Conservation (phyloP, 345 rosid genomes). For the Populus euphratica region DNA sequence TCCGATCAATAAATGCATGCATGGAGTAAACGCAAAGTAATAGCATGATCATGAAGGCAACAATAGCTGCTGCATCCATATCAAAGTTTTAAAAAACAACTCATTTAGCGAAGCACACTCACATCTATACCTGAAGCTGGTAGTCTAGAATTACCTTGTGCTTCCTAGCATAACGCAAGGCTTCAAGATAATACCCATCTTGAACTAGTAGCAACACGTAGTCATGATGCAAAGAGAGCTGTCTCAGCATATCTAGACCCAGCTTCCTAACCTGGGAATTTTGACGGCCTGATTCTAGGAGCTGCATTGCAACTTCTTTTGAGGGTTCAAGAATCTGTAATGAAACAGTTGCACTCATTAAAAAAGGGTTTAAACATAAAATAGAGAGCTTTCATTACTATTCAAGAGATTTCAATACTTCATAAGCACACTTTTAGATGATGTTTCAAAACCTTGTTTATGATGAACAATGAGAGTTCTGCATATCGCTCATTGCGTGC, state of each 20-base stretch:
- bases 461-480: constrained; percentile 65
- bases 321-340: constrained; percentile 88
- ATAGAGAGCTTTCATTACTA: neutral
- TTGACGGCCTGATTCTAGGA: constrained; percentile 73
- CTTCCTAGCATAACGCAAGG: constrained; percentile 81
- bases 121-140: neutral
- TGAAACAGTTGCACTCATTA: constrained; percentile 11
- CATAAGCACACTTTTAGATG: neutral
- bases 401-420: neutral
- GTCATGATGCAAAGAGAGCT: constrained; percentile 80
- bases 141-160: constrained; percentile 60
- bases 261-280: constrained; percentile 68
- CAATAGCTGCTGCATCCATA: neutral
- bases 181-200: constrained; percentile 90
- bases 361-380: neutral
- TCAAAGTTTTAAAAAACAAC: neutral
- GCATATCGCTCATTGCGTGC: constrained; percentile 62
- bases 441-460: constrained; percentile 63
- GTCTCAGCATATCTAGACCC: constrained; percentile 91
- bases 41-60: neutral
- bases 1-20: neutral
- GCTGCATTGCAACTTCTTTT: constrained; percentile 91
- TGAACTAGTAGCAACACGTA: constrained; percentile 65
- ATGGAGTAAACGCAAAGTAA: neutral
- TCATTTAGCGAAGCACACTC: neutral